Conservation (phyloP, 805 yeast species). For the Komagataella pastoris region DNA sequence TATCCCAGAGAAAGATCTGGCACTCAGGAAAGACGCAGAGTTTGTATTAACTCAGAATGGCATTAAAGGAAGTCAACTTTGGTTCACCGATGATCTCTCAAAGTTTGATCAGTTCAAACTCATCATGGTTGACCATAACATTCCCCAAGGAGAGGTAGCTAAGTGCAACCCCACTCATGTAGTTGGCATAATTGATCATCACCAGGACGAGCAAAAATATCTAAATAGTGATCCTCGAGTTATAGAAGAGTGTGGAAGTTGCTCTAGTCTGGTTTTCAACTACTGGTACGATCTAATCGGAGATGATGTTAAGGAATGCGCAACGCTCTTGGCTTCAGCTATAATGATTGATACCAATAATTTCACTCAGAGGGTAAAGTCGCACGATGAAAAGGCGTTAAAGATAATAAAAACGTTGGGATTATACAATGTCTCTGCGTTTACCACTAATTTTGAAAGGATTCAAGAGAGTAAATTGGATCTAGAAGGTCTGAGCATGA, state of each 20-base stretch:
- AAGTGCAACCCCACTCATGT: slow-evolving; percentile 20
- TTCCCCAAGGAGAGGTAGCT: slow-evolving; percentile 36
- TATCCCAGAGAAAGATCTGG: slow-evolving; percentile 52
- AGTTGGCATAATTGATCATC: slow-evolving; percentile 74
- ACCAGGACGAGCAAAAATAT: slow-evolving; percentile 50
- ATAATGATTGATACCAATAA: slow-evolving; percentile 66
- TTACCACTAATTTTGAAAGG: slow-evolving; percentile 11
- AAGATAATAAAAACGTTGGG: slow-evolving; percentile 20
- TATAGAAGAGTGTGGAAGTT: slow-evolving; percentile 57
- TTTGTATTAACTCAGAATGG: slow-evolving; percentile 32
- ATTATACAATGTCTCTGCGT: slow-evolving; percentile 6
- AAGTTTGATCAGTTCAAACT: slow-evolving; percentile 20
- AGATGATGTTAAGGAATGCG: slow-evolving; percentile 6
- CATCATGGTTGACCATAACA: slow-evolving; percentile 76
- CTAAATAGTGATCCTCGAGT: slow-evolving; percentile 45
- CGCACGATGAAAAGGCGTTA: slow-evolving; percentile 34
- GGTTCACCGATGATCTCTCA: slow-evolving; percentile 58
- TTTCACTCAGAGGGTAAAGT: slow-evolving; percentile 49
- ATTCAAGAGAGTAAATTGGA: slow-evolving; percentile 44
- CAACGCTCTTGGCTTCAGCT: slow-evolving; percentile 34
- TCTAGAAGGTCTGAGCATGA: slow-evolving; percentile 41
- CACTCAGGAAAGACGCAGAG: slow-evolving; percentile 58
- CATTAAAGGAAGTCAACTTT: slow-evolving; percentile 34
- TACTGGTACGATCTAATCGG: slow-evolving; percentile 31
- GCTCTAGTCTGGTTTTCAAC: slow-evolving; percentile 60